Conservation (phyloP, 192 early-diverging fungal genomes). For the Entomortierella chlamydospora region DNA sequence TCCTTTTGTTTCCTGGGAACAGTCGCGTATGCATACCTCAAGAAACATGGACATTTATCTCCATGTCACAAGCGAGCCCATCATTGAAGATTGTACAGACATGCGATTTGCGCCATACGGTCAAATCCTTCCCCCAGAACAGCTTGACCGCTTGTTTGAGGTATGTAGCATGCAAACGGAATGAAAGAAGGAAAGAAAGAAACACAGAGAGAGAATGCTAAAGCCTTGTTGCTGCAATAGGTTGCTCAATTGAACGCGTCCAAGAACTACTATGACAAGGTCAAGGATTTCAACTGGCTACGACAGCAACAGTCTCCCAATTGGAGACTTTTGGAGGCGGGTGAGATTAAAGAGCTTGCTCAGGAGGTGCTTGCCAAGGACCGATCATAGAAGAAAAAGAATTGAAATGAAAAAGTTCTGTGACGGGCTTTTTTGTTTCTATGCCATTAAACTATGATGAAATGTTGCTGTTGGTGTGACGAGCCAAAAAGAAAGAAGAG, state of each 20-base stretch:
- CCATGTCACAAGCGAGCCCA: constrained; percentile 81
- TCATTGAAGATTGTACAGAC: constrained; percentile 83
- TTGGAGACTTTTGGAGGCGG: constrained; percentile 67
- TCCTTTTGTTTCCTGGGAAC: not conserved
- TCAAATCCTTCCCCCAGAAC: constrained; percentile 27
- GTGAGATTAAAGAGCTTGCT: constrained; percentile 15
- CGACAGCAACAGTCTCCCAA: constrained; percentile 81
- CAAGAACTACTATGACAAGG: constrained; percentile 66
- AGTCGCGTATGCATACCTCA: constrained; percentile 88
- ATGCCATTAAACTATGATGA: no score
- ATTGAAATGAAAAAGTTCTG: no score
- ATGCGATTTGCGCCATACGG: constrained; percentile 78
- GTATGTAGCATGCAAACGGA: no score
- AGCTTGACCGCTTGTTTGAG: constrained; percentile 50
- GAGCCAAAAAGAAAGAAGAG: no score
- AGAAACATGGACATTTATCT: constrained; percentile 71
- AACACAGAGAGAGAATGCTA: no score
- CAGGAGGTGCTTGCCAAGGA: constrained; percentile 16
- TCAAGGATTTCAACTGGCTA: constrained; percentile 96
- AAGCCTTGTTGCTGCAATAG: constrained; percentile 13
- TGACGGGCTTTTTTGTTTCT: no score
- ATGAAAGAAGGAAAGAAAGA: no score
- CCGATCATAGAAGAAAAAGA: not conserved
- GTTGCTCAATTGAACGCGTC: constrained; percentile 38
- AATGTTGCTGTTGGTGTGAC: no score